Evolutionary conservation across 495 filamentous ascomycete species (phyloP), one percentile per base, ranked within the genome.

Genomic region (Trichocladium antarcticum): DNA sequence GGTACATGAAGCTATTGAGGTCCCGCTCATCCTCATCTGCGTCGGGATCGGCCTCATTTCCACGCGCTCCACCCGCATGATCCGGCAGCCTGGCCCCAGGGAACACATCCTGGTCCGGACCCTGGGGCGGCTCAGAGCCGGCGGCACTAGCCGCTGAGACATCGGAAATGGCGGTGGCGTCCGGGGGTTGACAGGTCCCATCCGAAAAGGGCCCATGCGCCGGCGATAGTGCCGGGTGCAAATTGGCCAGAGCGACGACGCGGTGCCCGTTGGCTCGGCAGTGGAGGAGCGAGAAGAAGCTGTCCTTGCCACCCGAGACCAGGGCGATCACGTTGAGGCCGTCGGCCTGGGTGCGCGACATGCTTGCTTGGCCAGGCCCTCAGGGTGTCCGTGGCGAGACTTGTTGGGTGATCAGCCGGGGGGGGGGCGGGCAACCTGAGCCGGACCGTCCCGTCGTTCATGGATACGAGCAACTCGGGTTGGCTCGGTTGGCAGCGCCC

Each of bases 1-100:
- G 92, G 74, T 96, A 98, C 92, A 98, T 97, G 79, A 87, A 95
- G 73, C 87, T 94, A 68, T 98, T 84, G 55, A 92, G 75, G 66
- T 93, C 88, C 5, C 81, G 71, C 49, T 80, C 75, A 39, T 72
- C 71, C 24, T 64, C 57, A 37, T 55, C 60, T 17, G 53, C 46
- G 5, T n/a, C 48, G 22, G 36, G 31, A 12, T 37, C 45, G 12
- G 27, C 20, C 34, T 37, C 51, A 42, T 53, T 51, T 39, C 49
- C 42, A n/a, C 41, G 22, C 22, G 21, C 39, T 22, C 53, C 47
- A 57, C 57, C 50, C 15, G 14, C 16, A 21, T 29, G 51, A 53
- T 44, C 42, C 24, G 21, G 38, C 37, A n/a, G 24, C 28, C 35
- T 24, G 50, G 31, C 31, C 8, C 31, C 37, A 20, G 20, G 37